Conservation (phyloP, 768 basidiomycete genomes). For the Epithele typhae region DNA sequence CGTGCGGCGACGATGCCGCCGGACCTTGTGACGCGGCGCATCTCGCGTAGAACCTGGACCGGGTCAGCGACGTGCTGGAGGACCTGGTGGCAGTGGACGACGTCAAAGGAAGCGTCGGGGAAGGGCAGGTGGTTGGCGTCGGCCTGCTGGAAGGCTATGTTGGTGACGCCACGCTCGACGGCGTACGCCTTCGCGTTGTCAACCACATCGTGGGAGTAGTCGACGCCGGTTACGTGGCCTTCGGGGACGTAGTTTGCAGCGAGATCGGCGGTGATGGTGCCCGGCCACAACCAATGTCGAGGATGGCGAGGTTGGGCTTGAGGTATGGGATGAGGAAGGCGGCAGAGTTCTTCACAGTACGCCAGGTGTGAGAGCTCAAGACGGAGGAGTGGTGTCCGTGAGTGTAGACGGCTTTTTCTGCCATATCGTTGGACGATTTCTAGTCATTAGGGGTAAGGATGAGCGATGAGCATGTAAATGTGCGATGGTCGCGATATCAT, state of each 20-base stretch:
- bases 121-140: slow-evolving; percentile 34
- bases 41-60: slow-evolving; percentile 38
- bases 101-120: slow-evolving; percentile 41
- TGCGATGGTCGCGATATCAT: no score
- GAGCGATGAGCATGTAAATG: no score
- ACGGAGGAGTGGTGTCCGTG: slow-evolving; percentile 20
- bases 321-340: slow-evolving; percentile 35
- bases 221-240: slow-evolving; percentile 42
- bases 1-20: slow-evolving; percentile 44
- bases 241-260: slow-evolving; percentile 33
- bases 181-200: slow-evolving; percentile 31
- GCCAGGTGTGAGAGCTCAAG: slow-evolving; percentile 21
- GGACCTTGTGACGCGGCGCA: slow-evolving; percentile 41
- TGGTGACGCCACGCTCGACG: slow-evolving; percentile 24
- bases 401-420: slow-evolving; percentile 12
- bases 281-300: slow-evolving; percentile 54
- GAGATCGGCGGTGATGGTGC: slow-evolving; percentile 43
- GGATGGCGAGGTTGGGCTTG: slow-evolving; percentile 35
- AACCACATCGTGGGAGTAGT: slow-evolving; percentile 30
- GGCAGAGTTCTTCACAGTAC: slow-evolving; percentile 39
- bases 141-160: slow-evolving; percentile 37
- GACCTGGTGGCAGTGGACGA: slow-evolving; percentile 48
- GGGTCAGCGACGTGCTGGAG: slow-evolving; percentile 44
- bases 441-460: no score
- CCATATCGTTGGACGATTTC: neutral